phyloP scores from a whole-genome alignment of 331 rosid genomes.

The Phaseolus coccineus region DNA sequence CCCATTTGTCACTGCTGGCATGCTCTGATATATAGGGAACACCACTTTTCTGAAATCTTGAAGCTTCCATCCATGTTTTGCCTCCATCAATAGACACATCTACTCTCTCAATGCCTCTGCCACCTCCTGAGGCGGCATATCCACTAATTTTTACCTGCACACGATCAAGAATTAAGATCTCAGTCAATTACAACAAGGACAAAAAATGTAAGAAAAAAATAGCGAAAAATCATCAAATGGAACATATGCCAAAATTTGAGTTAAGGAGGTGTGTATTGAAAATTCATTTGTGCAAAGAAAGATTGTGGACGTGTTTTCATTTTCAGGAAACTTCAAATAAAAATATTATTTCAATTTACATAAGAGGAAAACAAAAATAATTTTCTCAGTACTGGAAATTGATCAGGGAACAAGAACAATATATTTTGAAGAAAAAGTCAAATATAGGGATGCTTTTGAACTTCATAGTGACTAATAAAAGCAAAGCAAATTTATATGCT shows the following conservation, averaged over 20 bases:
- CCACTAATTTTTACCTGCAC: slow-evolving; percentile 81
- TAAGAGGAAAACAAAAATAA: too few species aligned
- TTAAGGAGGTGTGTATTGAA: background rate
- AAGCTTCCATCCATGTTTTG: slow-evolving; percentile 84
- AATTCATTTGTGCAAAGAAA: slow-evolving; percentile 21
- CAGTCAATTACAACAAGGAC: slow-evolving; percentile 4
- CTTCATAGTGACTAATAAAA: too few species aligned
- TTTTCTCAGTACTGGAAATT: too few species aligned
- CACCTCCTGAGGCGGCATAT: slow-evolving; percentile 92
- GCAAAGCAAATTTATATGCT: slow-evolving; percentile 5
- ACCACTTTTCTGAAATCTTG: slow-evolving; percentile 69
- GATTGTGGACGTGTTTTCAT: background rate
- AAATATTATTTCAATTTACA: slow-evolving; percentile 20
- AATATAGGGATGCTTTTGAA: background rate
- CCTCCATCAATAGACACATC: slow-evolving; percentile 94
- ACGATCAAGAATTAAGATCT: slow-evolving; percentile 18
- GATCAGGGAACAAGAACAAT: background rate
- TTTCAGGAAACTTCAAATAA: background rate
- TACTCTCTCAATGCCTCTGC: slow-evolving; percentile 94
- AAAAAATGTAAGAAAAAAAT: slow-evolving; percentile 20
- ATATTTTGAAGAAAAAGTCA: slow-evolving; percentile 8
- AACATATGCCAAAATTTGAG: background rate
- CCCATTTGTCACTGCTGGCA: slow-evolving; percentile 84
- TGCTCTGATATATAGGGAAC: slow-evolving; percentile 66
- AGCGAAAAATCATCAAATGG: slow-evolving; percentile 2